phyloP scores from a whole-genome alignment of 2,329 filamentous ascomycete species.

The Scytalidium lignicola region DNA sequence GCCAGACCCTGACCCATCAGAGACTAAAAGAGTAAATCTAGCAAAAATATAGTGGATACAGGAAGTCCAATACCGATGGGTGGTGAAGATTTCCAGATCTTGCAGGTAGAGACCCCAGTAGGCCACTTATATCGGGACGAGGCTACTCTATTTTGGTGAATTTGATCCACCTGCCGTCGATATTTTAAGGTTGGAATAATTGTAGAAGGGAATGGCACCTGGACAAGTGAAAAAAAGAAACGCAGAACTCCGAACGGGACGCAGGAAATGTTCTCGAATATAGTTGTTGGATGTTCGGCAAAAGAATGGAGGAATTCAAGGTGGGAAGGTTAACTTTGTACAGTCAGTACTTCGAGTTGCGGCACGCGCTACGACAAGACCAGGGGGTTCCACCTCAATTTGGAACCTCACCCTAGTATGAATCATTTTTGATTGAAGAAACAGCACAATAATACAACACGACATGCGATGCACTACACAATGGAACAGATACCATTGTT shows the following conservation, averaged over 20 bases:
- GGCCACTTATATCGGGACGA: neutral
- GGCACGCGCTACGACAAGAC: neutral
- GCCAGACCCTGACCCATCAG: constrained; percentile 25
- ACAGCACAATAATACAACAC: no score
- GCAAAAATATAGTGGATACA: neutral
- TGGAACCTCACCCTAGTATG: neutral
- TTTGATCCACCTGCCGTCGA: no score
- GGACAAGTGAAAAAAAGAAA: neutral
- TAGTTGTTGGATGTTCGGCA: neutral
- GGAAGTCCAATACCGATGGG: neutral
- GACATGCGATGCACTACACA: no score
- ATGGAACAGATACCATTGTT: no score
- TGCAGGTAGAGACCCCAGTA: neutral
- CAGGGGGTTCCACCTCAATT: neutral
- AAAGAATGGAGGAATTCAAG: neutral
- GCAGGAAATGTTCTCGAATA: neutral
- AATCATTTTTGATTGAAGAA: no score
- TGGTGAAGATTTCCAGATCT: neutral
- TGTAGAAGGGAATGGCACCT: neutral
- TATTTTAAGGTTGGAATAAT: neutral
- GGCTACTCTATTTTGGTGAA: neutral
- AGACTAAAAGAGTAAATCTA: neutral
- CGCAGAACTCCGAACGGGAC: neutral
- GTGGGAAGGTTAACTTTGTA: neutral
- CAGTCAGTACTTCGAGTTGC: neutral